These are phyloP conservation scores for Phyllachora maydis DNA, from an alignment of 2,329 filamentous ascomycete species.

Conservation along the genomic window DNA sequence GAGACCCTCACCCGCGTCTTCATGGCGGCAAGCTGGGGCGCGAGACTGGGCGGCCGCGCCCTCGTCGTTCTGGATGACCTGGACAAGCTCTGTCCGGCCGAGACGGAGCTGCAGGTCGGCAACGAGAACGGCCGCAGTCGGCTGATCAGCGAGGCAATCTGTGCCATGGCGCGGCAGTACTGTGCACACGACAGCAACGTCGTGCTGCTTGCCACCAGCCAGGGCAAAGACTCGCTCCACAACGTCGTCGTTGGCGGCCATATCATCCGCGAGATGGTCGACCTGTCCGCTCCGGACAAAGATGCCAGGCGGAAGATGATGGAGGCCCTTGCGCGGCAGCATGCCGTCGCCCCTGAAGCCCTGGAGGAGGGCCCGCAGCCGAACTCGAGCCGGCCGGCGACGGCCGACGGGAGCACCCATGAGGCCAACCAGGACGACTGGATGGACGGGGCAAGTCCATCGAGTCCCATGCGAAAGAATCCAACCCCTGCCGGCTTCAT, in stretches of 20 bases:
- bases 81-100: conserved; percentile 78
- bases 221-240: conserved; percentile 83
- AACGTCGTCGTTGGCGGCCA: conserved; percentile 81
- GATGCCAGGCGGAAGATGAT: conserved; percentile 69
- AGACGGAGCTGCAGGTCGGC: conserved; percentile 85
- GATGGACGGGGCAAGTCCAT: conserved; percentile 52
- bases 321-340: conserved; percentile 50
- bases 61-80: conserved; percentile 83
- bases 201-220: conserved; percentile 74
- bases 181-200: conserved; percentile 64
- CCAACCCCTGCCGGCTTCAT: conserved; percentile 39
- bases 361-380: conserved; percentile 15
- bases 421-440: conserved; percentile 39
- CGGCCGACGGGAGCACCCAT: conserved; percentile 27
- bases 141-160: conserved; percentile 78
- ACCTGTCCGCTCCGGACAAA: conserved; percentile 80
- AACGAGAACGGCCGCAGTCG: conserved; percentile 85
- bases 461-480: conserved; percentile 18
- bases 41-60: conserved; percentile 63
- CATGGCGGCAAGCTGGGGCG: conserved; percentile 78
- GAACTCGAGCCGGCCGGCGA: conserved; percentile 32
- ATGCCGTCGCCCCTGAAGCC: conserved; percentile 19
- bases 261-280: conserved; percentile 77
- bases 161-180: conserved; percentile 65
- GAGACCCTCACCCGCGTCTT: conserved; percentile 72